These are phyloP conservation scores for Annulohypoxylon nitens DNA, from an alignment of 495 filamentous ascomycete species.

Conservation along the genomic window DNA sequence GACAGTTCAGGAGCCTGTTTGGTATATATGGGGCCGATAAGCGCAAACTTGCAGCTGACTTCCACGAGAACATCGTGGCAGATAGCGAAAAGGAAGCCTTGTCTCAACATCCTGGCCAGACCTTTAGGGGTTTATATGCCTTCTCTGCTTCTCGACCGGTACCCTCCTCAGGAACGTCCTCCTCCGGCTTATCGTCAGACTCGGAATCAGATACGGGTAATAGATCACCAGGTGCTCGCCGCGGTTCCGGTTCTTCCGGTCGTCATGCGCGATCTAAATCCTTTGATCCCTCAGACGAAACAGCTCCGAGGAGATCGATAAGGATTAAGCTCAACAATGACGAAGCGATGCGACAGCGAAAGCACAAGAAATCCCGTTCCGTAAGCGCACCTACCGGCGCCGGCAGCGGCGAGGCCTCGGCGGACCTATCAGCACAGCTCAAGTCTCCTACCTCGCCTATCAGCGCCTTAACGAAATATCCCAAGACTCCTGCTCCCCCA, in stretches of 20 bases:
- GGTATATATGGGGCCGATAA: conserved; percentile 57
- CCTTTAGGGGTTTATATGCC: conserved; percentile 33
- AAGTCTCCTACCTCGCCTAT: conserved; percentile 93
- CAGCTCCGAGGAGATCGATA: conserved; percentile 81
- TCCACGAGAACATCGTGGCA: conserved; percentile 52
- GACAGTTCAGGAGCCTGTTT: conserved; percentile 71
- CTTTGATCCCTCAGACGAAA: conserved; percentile 67
- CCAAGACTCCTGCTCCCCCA: conserved; percentile 87
- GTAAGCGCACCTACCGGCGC: conserved; percentile 52
- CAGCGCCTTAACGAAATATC: conserved; percentile 87
- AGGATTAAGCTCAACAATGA: conserved; percentile 92
- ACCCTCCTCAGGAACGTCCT: conserved; percentile 72
- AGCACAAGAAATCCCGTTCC: conserved; percentile 66
- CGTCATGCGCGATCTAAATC: conserved; percentile 68
- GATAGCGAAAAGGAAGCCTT: conserved; percentile 49
- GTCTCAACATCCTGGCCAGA: conserved; percentile 22
- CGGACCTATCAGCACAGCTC: conserved; percentile 66
- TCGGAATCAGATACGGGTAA: conserved; percentile 67
- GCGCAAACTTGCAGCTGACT: conserved; percentile 55
- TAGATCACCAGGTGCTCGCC: conserved; percentile 49
- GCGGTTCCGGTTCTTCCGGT: conserved; percentile 43
- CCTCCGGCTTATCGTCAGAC: conserved; percentile 69
- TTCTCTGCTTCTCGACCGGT: conserved; percentile 53
- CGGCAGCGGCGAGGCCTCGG: conserved; percentile 41
- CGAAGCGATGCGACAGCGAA: conserved; percentile 73